Evolutionary conservation across 75 land plant genomes (phyloP), one percentile per base, ranked within the genome.

Genomic region (Ceratopteris richardii): DNA sequence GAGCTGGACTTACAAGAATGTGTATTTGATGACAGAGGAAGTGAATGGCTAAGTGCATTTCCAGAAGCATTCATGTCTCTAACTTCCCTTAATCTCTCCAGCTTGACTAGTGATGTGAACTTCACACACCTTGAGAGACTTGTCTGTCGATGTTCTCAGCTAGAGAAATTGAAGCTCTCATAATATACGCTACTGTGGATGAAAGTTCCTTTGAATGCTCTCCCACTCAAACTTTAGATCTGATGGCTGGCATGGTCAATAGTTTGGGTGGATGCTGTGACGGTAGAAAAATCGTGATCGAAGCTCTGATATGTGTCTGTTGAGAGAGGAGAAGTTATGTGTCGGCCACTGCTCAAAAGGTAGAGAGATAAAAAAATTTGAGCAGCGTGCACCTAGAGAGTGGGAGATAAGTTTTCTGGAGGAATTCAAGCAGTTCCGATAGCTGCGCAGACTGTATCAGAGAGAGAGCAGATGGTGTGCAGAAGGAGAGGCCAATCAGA

Each of bases 1-100:
- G 82, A 78, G 66, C 77, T 87, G 60, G 92, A 87, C 63, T 70
- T 87, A 67, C 76, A 81, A 14, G 92, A 87, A 24, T 62, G 69
- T 57, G 70, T 71, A 21, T 63, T 86, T 4, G 43, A 41, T 3
- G 91, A 82, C 30, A 77, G 71, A 29, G 82, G 80, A 23, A 71
- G 64, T 57, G 28, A 72, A 62, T 83, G 81, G 87, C 63, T 86
- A 46, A 77, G 78, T 41, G 64, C 72, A 44, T 86, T 86, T 48
- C 87, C 81, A 9, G 78, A 77, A 39, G 71, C 30, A 16, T 74
- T 59, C 40, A 64, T 70, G 13, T 77, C 83, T 0, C 40, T 86
- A 28, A 83, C 66, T 43, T 50, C 72, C 23, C 60, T 86, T 18
- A 83, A 83, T 57, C 75, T 86, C 63, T 65, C 83, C 12, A 66